These are phyloP conservation scores for Zasmidium angulare DNA, from an alignment of 2,329 filamentous ascomycete species.

Conservation along the genomic window DNA sequence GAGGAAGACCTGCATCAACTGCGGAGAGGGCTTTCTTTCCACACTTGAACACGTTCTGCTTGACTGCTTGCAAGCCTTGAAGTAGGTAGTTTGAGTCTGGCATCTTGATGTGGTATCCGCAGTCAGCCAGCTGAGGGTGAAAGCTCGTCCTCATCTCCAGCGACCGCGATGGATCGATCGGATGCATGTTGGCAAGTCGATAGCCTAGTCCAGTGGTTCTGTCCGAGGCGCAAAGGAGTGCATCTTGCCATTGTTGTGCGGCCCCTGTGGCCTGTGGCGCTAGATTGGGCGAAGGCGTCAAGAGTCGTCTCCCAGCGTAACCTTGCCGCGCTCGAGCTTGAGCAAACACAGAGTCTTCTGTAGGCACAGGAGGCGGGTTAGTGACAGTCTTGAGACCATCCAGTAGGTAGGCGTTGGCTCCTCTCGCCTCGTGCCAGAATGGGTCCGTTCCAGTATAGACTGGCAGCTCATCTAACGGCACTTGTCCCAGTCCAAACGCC, in stretches of 20 bases:
- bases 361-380: background rate
- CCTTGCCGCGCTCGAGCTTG: background rate
- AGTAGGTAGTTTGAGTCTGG: background rate
- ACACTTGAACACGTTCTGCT: background rate
- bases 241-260: background rate
- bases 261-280: background rate
- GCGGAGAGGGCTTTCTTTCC: background rate
- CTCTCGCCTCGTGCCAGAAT: background rate
- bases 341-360: background rate
- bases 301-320: background rate
- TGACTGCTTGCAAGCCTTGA: background rate
- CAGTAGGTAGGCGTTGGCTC: background rate
- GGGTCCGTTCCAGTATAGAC: background rate
- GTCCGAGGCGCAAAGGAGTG: background rate
- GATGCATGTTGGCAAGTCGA: background rate
- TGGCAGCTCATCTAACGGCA: background rate
- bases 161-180: background rate
- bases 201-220: background rate
- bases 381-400: background rate
- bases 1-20: background rate
- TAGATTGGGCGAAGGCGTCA: background rate
- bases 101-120: background rate
- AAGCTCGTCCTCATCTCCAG: background rate
- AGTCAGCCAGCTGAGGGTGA: background rate
- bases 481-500: background rate